These are phyloP conservation scores for Acanthamoeba castellanii DNA, from an alignment of 208 protist genomes.

Conservation along the genomic window DNA sequence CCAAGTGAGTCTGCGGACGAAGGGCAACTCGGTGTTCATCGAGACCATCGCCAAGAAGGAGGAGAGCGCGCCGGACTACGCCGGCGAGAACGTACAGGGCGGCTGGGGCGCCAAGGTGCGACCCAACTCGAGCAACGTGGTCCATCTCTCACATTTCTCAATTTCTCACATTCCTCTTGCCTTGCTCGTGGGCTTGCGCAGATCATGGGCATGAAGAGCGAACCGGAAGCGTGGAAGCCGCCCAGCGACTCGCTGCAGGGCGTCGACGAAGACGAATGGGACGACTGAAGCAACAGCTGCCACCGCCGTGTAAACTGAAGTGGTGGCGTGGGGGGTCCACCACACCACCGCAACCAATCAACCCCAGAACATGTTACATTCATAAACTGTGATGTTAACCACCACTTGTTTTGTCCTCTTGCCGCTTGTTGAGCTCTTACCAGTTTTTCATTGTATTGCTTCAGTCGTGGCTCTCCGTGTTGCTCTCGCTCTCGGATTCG, in stretches of 20 bases:
- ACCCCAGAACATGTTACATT: too few species aligned
- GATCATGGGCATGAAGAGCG: slow-evolving; percentile 35
- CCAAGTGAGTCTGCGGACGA: slow-evolving; percentile 11
- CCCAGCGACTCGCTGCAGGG: slow-evolving; percentile 19
- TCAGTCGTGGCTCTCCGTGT: too few species aligned
- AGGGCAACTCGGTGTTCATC: slow-evolving; percentile 34
- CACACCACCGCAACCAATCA: too few species aligned
- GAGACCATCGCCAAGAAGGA: slow-evolving; percentile 67
- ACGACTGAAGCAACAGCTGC: not conserved
- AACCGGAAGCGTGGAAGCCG: slow-evolving; percentile 8
- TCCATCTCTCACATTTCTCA: not conserved
- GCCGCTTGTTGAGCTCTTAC: too few species aligned
- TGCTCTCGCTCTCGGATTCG: not conserved
- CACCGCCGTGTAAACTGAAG: too few species aligned
- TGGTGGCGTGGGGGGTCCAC: too few species aligned
- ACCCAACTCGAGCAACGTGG: not conserved
- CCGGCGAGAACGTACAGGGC: slow-evolving; percentile 57
- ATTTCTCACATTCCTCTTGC: too few species aligned
- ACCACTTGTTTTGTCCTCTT: too few species aligned
- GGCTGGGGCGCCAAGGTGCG: slow-evolving; percentile 53
- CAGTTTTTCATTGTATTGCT: too few species aligned
- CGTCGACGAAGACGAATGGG: slow-evolving; percentile 57
- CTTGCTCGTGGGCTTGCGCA: not conserved
- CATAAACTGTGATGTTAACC: too few species aligned
- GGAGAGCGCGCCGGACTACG: slow-evolving; percentile 58